Conservation (phyloP, 345 rosid species). For the Erodium maritimum region DNA sequence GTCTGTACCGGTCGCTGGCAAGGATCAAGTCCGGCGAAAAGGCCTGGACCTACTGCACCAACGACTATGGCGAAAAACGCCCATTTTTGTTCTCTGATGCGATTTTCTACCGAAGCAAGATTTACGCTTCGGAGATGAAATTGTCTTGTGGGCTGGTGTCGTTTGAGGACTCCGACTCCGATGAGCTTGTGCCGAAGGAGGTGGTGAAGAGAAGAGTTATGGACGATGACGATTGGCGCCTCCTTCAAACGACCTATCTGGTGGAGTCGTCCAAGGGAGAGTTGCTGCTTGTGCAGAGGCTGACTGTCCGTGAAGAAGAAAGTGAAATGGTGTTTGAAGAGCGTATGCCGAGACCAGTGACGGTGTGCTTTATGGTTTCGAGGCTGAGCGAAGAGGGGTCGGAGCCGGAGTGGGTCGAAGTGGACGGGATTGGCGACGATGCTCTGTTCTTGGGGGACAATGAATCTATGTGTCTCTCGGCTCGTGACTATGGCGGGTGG, state of each 20-base stretch:
- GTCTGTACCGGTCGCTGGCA: not conserved
- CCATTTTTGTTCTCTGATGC: too few relatives aligned
- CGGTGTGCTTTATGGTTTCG: conserved; percentile 3
- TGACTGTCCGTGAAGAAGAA: not conserved
- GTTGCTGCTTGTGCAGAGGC: conserved; percentile 1
- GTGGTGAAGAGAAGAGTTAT: too few relatives aligned
- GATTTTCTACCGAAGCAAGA: too few relatives aligned
- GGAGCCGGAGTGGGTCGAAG: not conserved
- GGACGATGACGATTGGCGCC: too few relatives aligned
- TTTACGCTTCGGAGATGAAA: too few relatives aligned
- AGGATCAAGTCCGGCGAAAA: not conserved
- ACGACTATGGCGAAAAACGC: not conserved
- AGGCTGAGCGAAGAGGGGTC: not conserved
- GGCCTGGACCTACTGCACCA: conserved; percentile 1
- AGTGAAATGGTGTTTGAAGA: too few relatives aligned
- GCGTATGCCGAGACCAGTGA: not conserved
- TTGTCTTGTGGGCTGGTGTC: too few relatives aligned
- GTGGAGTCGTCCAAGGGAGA: not conserved
- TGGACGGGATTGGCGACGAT: conserved; percentile 2
- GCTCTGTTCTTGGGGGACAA: conserved; percentile 5
- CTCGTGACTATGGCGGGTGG: not conserved
- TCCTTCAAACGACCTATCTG: too few relatives aligned
- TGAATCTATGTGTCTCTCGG: conserved; percentile 1
- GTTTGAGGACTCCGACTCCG: too few relatives aligned
- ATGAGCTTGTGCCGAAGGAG: too few relatives aligned